Base-by-base conservation (phyloP, 208 protist genomes). In the Crithidia brevicula region DNA sequence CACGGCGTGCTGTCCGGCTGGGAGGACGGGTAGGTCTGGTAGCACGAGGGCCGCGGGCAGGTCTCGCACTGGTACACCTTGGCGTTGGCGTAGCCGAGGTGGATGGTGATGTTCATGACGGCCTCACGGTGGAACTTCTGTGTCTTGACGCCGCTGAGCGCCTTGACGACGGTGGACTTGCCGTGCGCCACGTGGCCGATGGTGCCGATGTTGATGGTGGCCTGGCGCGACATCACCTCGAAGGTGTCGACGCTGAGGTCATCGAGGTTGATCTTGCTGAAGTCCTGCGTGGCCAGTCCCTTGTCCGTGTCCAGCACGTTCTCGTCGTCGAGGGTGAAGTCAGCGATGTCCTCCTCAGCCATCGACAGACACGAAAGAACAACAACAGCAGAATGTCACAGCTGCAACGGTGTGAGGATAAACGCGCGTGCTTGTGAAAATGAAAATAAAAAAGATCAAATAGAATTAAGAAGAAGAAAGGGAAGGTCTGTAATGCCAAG, bases 101-200 rank as follows among this genome's bases (percentile, higher is more conserved):
- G 99, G 83, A 99, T 99, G 25, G 99, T 99, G 81, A 99, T 99
- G 90, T 99, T 99, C 70, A 98, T 91, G 76, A 99, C 97, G 13
- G 99, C 90, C 90, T 99, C 99, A 76, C 94, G 98, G 83, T 99
- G 99, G 83, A 99, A 99, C 77, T 98, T 96, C 59, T 99, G 97
- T 51, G 98, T 99, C 91, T 99, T 96, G 47, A 99, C 98, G 34
- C 98, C 98, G 54, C 98, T 99, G 30, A 99, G 97, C 33, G 99
- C 97, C 74, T 98, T 98, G 51, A 99, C 99, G 15, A 99, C 97
- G 28, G 99, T 99, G 38, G 98, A 99, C 85, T 99, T 99, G 68
- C 99, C 99, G 91, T 99, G 99, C 4, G 99, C 98, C 30, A 99
- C 99, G 80, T 99, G 99, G 46, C 99, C 99, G 77, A 99, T 99